These are phyloP conservation scores for Candida gorgasii DNA, from an alignment of 805 yeast species.

Conservation along the genomic window DNA sequence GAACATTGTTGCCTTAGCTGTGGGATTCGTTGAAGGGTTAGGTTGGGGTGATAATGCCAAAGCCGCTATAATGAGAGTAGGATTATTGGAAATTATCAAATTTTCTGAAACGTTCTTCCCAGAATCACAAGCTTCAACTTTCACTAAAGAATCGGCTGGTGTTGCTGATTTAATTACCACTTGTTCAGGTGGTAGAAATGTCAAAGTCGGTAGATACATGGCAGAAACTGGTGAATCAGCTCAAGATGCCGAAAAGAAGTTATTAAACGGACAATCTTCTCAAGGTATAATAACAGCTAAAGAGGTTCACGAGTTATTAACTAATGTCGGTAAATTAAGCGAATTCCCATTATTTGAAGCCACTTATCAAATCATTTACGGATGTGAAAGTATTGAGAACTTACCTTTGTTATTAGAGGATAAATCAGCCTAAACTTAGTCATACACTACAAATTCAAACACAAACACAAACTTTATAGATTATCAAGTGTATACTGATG, in stretches of 20 bases:
- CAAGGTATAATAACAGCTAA: conserved; percentile 49
- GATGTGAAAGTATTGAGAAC: conserved; percentile 40
- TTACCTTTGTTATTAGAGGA: conserved; percentile 42
- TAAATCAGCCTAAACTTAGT: background rate
- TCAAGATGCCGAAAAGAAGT: conserved; percentile 43
- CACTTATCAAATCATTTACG: conserved; percentile 44
- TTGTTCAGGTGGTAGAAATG: conserved; percentile 50
- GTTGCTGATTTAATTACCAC: conserved; percentile 51
- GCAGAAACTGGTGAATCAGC: conserved; percentile 43
- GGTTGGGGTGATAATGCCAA: conserved; percentile 54
- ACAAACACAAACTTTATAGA: conserved; percentile 6
- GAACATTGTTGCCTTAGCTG: conserved; percentile 47
- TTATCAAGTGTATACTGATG: background rate
- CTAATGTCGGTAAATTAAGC: conserved; percentile 29
- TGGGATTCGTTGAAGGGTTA: conserved; percentile 48
- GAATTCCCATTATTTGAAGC: conserved; percentile 50
- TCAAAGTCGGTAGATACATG: conserved; percentile 48
- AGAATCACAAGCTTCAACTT: conserved; percentile 36
- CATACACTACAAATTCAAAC: too few relatives aligned
- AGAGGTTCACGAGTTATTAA: conserved; percentile 48
- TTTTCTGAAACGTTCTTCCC: conserved; percentile 59
- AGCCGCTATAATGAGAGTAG: conserved; percentile 49
- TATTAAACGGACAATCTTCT: conserved; percentile 48
- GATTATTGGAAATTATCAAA: conserved; percentile 43
- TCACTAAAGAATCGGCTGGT: conserved; percentile 48